These are phyloP conservation scores for Erythrophleum ivorense DNA, from an alignment of 331 rosid genomes.

Conservation along the genomic window DNA sequence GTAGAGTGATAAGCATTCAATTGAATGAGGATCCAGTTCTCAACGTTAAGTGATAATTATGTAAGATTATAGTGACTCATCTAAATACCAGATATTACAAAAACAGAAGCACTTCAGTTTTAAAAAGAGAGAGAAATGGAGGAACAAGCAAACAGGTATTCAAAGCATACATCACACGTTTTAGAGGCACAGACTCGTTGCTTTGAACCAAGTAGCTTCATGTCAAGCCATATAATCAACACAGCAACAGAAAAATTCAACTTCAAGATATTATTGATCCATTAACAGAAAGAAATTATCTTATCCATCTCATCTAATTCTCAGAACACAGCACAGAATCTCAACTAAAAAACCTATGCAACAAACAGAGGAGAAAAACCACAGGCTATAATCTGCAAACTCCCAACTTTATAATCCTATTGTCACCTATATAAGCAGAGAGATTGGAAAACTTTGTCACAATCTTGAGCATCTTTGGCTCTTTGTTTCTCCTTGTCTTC, in stretches of 20 bases:
- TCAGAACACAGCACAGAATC: background rate
- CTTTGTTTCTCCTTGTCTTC: background rate
- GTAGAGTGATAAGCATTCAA: too few relatives aligned
- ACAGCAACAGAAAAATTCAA: conserved; percentile 8
- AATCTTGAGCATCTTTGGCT: background rate
- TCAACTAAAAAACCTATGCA: background rate
- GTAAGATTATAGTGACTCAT: too few relatives aligned
- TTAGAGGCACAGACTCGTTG: conserved; percentile 1
- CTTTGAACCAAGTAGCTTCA: conserved; percentile 16
- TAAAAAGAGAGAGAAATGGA: background rate
- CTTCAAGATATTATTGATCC: conserved; percentile 17
- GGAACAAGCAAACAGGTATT: background rate
- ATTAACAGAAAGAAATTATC: conserved; percentile 6
- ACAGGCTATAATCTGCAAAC: background rate
- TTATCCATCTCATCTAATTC: background rate
- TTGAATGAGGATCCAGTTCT: too few relatives aligned
- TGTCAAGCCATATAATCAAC: conserved; percentile 27
- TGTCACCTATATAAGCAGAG: background rate
- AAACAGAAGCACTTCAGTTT: background rate
- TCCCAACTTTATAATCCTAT: background rate
- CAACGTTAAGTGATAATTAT: too few relatives aligned
- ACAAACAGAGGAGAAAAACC: background rate
- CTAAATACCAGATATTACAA: background rate
- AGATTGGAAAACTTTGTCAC: background rate
- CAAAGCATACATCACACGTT: conserved; percentile 26